phyloP scores from a whole-genome alignment of 495 filamentous ascomycete species.

The Neurospora sp. region DNA sequence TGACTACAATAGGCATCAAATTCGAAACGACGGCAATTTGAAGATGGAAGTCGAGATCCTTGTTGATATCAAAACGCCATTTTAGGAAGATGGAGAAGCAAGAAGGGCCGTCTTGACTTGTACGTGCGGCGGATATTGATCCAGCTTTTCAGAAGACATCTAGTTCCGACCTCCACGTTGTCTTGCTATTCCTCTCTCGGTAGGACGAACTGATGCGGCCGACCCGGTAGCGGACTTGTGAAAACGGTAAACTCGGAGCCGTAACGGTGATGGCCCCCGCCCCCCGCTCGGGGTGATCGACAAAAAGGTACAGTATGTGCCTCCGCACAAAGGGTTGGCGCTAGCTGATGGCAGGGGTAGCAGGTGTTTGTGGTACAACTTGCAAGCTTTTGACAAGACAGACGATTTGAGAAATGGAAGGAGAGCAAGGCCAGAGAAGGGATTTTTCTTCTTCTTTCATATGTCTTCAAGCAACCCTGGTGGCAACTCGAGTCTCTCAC shows the following conservation, averaged over 20 bases:
- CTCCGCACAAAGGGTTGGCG: background rate
- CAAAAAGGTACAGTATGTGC: background rate
- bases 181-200: background rate
- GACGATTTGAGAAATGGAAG: background rate
- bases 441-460: too few relatives aligned
- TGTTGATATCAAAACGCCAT: background rate
- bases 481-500: slow-evolving; percentile 12
- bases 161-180: background rate
- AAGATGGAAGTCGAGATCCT: background rate
- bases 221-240: background rate
- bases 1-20: background rate
- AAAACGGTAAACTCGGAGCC: background rate
- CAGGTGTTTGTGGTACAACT: background rate
- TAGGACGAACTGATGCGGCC: background rate
- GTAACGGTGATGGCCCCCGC: background rate
- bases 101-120: background rate
- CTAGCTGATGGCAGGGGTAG: background rate
- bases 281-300: background rate
- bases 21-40: background rate
- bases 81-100: background rate
- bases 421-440: too few relatives aligned
- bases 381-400: background rate
- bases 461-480: background rate
- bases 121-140: background rate
- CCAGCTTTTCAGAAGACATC: background rate